Conservation (phyloP, 2,329 filamentous ascomycete genomes). For the Penicillium glabrum region DNA sequence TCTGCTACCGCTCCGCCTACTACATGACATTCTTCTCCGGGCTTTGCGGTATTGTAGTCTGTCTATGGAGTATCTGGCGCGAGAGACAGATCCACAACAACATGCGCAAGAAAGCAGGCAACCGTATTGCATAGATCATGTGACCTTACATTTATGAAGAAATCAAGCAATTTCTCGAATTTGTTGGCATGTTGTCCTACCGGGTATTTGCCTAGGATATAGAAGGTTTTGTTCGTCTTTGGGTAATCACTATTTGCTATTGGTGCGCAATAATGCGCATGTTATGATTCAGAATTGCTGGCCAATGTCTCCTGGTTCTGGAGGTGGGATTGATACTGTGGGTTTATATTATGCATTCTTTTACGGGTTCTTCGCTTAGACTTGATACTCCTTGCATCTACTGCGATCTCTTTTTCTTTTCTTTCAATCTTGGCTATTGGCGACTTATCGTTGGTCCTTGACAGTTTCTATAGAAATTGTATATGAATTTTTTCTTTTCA, state of each 20-base stretch:
- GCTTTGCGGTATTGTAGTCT: slow-evolving; percentile 65
- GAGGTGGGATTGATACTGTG: not conserved
- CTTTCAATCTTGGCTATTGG: not conserved
- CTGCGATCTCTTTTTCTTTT: not conserved
- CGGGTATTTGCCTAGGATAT: not conserved
- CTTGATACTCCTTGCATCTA: slow-evolving; percentile 11
- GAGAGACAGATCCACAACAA: slow-evolving; percentile 34
- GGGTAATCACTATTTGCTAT: not conserved
- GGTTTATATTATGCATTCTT: slow-evolving; percentile 4
- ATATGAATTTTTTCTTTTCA: not conserved
- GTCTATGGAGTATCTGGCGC: slow-evolving; percentile 55
- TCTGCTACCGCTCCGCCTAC: slow-evolving; percentile 81
- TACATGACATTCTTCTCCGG: slow-evolving; percentile 74
- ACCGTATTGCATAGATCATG: slow-evolving; percentile 32
- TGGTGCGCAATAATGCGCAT: not conserved
- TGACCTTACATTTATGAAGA: not conserved
- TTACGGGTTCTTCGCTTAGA: slow-evolving; percentile 8
- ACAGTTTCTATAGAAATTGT: not conserved
- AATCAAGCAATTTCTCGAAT: not conserved
- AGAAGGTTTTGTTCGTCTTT: not conserved
- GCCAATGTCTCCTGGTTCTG: slow-evolving; percentile 1
- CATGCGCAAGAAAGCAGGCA: slow-evolving; percentile 29
- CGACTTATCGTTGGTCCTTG: not conserved
- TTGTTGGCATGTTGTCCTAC: not conserved
- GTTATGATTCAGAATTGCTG: slow-evolving; percentile 9